Percentiles rank a stretch among this genome's conserved stretches.
These are phyloP conservation scores for Claviceps sorghi DNA, from an alignment of 2,329 filamentous ascomycete species.

Conservation along the genomic window DNA sequence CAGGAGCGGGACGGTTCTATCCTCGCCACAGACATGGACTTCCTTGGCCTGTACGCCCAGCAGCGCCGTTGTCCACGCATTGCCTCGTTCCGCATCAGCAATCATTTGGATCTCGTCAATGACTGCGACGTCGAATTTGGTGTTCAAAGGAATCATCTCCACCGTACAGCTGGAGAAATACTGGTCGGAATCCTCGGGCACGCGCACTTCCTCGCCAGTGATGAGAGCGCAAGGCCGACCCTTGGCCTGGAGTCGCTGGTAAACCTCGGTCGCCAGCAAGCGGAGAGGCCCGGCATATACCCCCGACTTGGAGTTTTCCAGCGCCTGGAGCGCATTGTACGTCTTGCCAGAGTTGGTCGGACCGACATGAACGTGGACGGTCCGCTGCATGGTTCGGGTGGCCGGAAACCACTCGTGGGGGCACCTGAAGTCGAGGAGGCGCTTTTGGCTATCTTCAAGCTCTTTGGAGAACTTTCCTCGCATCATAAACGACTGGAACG, in stretches of 20 bases:
- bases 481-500: conserved; percentile 53
- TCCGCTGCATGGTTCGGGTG: conserved; percentile 66
- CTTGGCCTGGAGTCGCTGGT: conserved; percentile 66
- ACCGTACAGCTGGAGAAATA: conserved; percentile 78
- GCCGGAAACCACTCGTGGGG: conserved; percentile 86
- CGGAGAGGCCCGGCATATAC: conserved; percentile 85
- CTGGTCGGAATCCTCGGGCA: conserved; percentile 42
- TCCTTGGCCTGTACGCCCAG: conserved; percentile 78
- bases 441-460: conserved; percentile 43
- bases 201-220: conserved; percentile 78
- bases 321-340: conserved; percentile 74
- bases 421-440: conserved; percentile 69
- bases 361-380: conserved; percentile 82
- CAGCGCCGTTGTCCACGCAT: conserved; percentile 87
- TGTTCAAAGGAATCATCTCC: conserved; percentile 57
- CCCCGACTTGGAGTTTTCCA: conserved; percentile 62
- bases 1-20: conserved; percentile 66
- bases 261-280: conserved; percentile 88
- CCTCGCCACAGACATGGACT: conserved; percentile 85
- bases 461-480: conserved; percentile 40
- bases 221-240: conserved; percentile 65
- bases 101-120: conserved; percentile 99
- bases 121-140: conserved; percentile 68
- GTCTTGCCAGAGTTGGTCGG: conserved; percentile 98
- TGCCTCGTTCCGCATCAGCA: conserved; percentile 61